These are phyloP conservation scores for Candida lessepsii DNA, from an alignment of 805 yeast genomes.

Conservation along the genomic window DNA sequence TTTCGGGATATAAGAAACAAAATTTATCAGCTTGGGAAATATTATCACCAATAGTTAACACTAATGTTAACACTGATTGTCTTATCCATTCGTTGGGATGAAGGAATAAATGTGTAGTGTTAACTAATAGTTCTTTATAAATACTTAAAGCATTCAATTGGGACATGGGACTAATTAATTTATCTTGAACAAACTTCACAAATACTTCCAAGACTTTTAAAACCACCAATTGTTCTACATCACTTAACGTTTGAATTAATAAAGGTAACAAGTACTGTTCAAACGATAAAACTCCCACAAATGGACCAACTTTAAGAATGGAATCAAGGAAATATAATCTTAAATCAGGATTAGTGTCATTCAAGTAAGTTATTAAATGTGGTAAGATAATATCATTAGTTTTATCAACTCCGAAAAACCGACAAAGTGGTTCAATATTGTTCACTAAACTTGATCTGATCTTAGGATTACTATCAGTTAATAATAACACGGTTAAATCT, in stretches of 20 bases:
- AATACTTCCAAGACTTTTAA: conserved; percentile 57
- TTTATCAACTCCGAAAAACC: conserved; percentile 80
- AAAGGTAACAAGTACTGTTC: conserved; percentile 89
- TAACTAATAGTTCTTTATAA: conserved; percentile 33
- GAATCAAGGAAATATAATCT: conserved; percentile 70
- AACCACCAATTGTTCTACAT: conserved; percentile 80
- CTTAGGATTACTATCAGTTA: conserved; percentile 65
- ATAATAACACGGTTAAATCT: conserved; percentile 56
- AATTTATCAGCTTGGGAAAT: conserved; percentile 75
- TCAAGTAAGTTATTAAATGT: conserved; percentile 86
- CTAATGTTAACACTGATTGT: conserved; percentile 59
- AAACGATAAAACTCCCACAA: conserved; percentile 75
- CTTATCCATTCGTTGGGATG: conserved; percentile 90
- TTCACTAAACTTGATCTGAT: conserved; percentile 70
- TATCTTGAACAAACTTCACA: conserved; percentile 27
- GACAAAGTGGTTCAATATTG: conserved; percentile 74
- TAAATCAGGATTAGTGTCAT: conserved; percentile 69
- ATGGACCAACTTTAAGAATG: conserved; percentile 71
- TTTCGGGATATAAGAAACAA: conserved; percentile 79
- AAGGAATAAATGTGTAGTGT: conserved; percentile 53
- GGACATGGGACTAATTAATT: conserved; percentile 32
- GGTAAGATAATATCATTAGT: conserved; percentile 87
- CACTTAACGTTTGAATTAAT: conserved; percentile 77
- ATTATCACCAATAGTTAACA: conserved; percentile 60
- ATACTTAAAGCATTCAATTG: conserved; percentile 40